A percentile compares a stretch with the other conserved stretches of the same genome.
Evolutionary conservation across 176 grass and related monocot species (phyloP).

Genomic region (Raddia distichophylla): DNA sequence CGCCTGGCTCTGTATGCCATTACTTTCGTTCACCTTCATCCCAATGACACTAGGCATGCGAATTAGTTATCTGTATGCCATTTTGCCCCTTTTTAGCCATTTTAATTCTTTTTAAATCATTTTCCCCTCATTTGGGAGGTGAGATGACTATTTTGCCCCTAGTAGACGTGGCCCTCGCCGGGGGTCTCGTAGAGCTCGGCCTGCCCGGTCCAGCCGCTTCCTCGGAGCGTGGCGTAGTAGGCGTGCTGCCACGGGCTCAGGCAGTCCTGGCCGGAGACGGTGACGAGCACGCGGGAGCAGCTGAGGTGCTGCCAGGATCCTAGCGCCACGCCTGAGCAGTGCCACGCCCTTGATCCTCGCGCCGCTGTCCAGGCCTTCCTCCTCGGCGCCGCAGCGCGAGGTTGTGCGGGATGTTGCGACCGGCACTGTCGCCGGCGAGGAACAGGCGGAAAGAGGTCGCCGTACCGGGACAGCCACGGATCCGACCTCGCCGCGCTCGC

Average conservation of each 20-base stretch:
- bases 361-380: constrained; percentile 44
- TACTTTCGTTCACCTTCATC: too few relatives aligned
- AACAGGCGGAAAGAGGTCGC: constrained; percentile 57
- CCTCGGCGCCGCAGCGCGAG: constrained; percentile 55
- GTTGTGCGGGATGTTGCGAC: constrained; percentile 91
- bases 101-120: too few relatives aligned
- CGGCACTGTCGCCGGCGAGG: constrained; percentile 79
- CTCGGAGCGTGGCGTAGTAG: constrained; percentile 47
- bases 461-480: constrained; percentile 71
- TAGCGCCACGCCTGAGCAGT: too few relatives aligned
- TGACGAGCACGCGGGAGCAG: constrained; percentile 56
- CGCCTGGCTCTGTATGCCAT: too few relatives aligned
- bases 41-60: too few relatives aligned
- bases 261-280: constrained; percentile 52
- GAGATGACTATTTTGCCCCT: too few relatives aligned
- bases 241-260: constrained; percentile 59
- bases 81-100: too few relatives aligned
- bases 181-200: constrained; percentile 55
- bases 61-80: too few relatives aligned
- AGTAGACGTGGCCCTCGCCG: constrained; percentile 65
- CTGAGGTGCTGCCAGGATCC: constrained; percentile 56
- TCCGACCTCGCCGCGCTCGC: constrained; percentile 43
- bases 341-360: constrained; percentile 56
- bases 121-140: too few relatives aligned
- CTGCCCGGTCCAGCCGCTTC: constrained; percentile 38